Evolutionary conservation across 805 yeast species (phyloP), one percentile per base, ranked within the genome.

Genomic region (Clavispora phyllophila): DNA sequence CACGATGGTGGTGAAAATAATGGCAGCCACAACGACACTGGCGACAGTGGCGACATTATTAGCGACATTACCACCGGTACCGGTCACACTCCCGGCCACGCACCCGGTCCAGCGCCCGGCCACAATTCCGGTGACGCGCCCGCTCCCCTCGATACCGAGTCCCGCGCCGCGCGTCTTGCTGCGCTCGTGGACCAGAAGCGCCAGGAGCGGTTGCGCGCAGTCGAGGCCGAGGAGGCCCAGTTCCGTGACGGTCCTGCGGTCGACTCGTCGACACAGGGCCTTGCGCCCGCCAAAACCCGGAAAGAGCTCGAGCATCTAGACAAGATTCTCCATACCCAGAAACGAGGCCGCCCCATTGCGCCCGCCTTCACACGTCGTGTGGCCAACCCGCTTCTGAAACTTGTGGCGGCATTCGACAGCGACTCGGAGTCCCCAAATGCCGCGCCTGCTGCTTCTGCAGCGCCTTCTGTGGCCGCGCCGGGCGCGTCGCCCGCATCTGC

Each of bases 361-460:
- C 72, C 72, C 1, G 54, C 47, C 20, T 66, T 64, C 40, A 41
- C 47, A 17, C 57, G 47, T 31, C 58, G 58, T 37, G 50, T 53
- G 2, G 39, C 43, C 14, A 61, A 67, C 46, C 60, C 70, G 5
- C 60, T 60, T 31, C 56, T 60, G 23, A 54, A 55, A 27, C 59
- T 70, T 26, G 44, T 70, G 9, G 53, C 58, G 10, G 72, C 65
- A 10, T 70, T 70, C 41, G 56, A 61, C 12, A 51, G 54, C 23
- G 64, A 58, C 29, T 53, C 50, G 35, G 65, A 56, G 24, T 35
- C 29, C 9, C 46, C 44, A 3, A 26, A n/a, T 18, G 45, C 40
- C 32, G n/a, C n/a, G n/a, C n/a, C n/a, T n/a, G n/a, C n/a, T n/a
- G n/a, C n/a, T n/a, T n/a, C n/a, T n/a, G n/a, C n/a, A n/a, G n/a